A percentile compares a stretch with the other conserved stretches of the same genome.
Conservation (phyloP, 2,329 filamentous ascomycete species). For the Xylariaceae sp. region DNA sequence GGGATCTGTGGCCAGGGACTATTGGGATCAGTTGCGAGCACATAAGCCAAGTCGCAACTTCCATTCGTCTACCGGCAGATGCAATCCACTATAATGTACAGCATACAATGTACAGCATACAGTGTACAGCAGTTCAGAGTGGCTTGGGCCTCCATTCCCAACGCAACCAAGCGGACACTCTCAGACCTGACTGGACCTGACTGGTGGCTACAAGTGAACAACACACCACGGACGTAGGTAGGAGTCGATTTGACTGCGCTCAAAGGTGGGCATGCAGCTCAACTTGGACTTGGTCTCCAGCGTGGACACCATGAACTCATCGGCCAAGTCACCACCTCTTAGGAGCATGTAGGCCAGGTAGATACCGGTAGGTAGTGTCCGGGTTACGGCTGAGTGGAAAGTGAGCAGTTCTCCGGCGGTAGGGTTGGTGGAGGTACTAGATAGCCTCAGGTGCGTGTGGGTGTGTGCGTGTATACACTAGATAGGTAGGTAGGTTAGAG, state of each 20-base stretch:
- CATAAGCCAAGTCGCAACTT: slow-evolving; percentile 14
- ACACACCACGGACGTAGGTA: slow-evolving; percentile 13
- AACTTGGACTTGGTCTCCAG: slow-evolving; percentile 4
- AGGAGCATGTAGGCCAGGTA: not conserved
- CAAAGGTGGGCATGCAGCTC: slow-evolving; percentile 6
- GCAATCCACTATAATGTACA: slow-evolving; percentile 6
- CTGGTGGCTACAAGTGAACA: slow-evolving; percentile 16
- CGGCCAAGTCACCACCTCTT: not conserved
- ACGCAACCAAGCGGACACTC: slow-evolving; percentile 17
- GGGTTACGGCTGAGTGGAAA: no score
- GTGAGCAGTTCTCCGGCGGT: no score
- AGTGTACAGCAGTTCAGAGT: slow-evolving; percentile 6
- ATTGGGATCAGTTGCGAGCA: slow-evolving; percentile 11
- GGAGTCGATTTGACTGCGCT: not conserved
- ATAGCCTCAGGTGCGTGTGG: no score
- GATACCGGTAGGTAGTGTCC: no score
- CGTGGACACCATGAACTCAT: slow-evolving; percentile 4
- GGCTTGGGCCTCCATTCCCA: slow-evolving; percentile 17
- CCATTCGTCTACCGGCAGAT: slow-evolving; percentile 11
- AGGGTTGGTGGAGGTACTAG: no score
- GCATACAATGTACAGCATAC: not conserved
- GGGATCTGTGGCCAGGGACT: slow-evolving; percentile 5
- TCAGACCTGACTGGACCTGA: slow-evolving; percentile 11
- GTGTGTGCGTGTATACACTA: no score
- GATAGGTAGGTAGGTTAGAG: no score